Evolutionary conservation across 208 protist genomes (phyloP), one percentile per base, ranked within the genome.

Genomic region (Herpetomonas samuelpessoai): DNA sequence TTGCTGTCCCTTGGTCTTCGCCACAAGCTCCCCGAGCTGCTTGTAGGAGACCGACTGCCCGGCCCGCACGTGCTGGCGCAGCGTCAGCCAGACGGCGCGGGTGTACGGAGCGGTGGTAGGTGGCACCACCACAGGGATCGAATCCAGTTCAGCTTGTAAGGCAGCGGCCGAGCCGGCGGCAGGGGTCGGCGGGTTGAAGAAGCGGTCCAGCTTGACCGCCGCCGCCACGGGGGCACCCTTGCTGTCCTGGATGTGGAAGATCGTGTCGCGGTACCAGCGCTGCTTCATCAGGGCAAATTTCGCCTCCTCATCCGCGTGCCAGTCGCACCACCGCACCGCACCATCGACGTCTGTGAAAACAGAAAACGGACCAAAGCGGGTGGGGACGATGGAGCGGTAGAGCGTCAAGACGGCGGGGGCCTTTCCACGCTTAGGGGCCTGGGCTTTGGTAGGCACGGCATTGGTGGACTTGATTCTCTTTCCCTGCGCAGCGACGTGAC

Each of bases 331-430:
- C 9, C 77, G 69, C 47, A 91, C 69, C 16, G 71, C 75, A 2
- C 79, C 83, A n/a, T 79, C 70, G 16, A 10, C 56, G 50, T 91
- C 78, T n/a, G 77, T 55, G 50, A 76, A 77, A 28, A 91, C 18
- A 25, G 72, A 76, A 54, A 86, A 85, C 14, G 66, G 68, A 6
- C 83, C 83, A 7, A 83, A 57, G 0, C 76, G 74, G 0, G 83
- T 83, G 3, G 68, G 49, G 21, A 78, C 59, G 27, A 65, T 62
- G 55, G 67, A 70, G 41, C 77, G 75, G 55, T 74, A 74, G 31
- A 90, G 53, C 41, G 51, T 65, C 29, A 90, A 26, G 3, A 56
- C 26, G 9, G 46, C 50, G 16, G 61, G 18, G 0, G 30, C 44
- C 31, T 18, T 24, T 29, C 46, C 7, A 22, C 54, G 35, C 39